A percentile compares a stretch with the other conserved stretches of the same genome.
Conservation (phyloP, 2,329 filamentous ascomycete genomes). For the Diaporthe humulicola region DNA sequence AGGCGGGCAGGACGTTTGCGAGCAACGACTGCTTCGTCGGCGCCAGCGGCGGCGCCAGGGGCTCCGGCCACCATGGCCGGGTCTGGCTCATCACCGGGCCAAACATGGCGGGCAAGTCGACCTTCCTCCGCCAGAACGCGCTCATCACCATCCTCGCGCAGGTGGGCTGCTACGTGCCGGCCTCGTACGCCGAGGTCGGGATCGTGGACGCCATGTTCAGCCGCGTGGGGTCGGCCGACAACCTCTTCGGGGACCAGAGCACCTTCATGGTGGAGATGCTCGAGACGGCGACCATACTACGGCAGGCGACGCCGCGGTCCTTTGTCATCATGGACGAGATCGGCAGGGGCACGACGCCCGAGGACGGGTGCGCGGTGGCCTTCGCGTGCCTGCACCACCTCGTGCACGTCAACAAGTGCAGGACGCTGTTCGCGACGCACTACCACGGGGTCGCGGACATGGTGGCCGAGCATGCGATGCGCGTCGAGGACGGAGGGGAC, state of each 20-base stretch:
- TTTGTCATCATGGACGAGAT: slow-evolving; percentile 99
- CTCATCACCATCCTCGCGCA: slow-evolving; percentile 95
- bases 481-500: slow-evolving; percentile 48
- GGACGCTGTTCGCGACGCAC: slow-evolving; percentile 93
- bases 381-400: slow-evolving; percentile 91
- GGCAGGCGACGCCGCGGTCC: slow-evolving; percentile 83
- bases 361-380: slow-evolving; percentile 90
- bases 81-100: slow-evolving; percentile 81
- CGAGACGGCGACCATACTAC: slow-evolving; percentile 92
- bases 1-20: slow-evolving; percentile 85
- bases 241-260: slow-evolving; percentile 93
- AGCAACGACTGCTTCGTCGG: slow-evolving; percentile 89
- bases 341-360: slow-evolving; percentile 91
- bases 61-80: slow-evolving; percentile 64
- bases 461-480: slow-evolving; percentile 67
- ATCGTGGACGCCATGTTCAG: slow-evolving; percentile 97
- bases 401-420: slow-evolving; percentile 80
- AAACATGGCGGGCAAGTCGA: slow-evolving; percentile 99
- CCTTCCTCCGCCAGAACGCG: slow-evolving; percentile 95
- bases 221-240: slow-evolving; percentile 93
- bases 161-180: slow-evolving; percentile 92
- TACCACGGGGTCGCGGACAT: slow-evolving; percentile 90
- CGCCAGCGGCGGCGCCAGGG: slow-evolving; percentile 66
- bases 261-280: slow-evolving; percentile 99
- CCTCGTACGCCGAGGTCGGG: slow-evolving; percentile 85